Conservation (phyloP, 441 rosid genomes). For the Manihot esculenta region DNA sequence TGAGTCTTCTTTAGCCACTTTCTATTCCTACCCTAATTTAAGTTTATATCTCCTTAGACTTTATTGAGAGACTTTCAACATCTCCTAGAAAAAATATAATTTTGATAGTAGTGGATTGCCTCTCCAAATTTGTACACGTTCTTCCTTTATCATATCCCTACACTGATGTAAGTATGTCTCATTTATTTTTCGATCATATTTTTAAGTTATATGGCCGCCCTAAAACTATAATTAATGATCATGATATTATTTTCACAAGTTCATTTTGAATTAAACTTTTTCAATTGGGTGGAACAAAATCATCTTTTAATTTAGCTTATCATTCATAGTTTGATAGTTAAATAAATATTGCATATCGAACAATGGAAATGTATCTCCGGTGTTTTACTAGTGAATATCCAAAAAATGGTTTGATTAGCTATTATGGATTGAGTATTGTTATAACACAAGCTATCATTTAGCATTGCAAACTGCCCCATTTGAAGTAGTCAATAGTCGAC, state of each 20-base stretch:
- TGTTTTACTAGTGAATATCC: neutral
- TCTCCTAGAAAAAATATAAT: neutral
- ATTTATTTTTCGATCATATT: neutral
- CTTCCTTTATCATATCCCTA: neutral
- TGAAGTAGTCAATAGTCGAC: neutral
- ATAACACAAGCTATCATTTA: neutral
- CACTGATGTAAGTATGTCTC: neutral
- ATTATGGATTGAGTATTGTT: constrained; percentile 5
- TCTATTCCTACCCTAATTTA: neutral
- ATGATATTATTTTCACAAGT: neutral
- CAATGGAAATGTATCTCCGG: neutral
- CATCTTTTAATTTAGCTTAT: neutral
- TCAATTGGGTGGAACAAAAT: neutral
- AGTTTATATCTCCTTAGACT: neutral
- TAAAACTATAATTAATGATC: neutral
- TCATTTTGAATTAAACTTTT: neutral
- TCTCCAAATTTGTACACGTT: neutral
- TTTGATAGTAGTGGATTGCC: neutral
- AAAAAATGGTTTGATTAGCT: neutral
- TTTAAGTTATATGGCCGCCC: neutral
- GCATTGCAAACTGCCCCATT: neutral
- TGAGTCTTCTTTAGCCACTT: neutral
- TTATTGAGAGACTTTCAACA: neutral
- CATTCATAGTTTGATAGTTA: neutral
- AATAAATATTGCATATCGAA: neutral